phyloP scores from a whole-genome alignment of 306 rosid species.

The Spatholobus suberectus region DNA sequence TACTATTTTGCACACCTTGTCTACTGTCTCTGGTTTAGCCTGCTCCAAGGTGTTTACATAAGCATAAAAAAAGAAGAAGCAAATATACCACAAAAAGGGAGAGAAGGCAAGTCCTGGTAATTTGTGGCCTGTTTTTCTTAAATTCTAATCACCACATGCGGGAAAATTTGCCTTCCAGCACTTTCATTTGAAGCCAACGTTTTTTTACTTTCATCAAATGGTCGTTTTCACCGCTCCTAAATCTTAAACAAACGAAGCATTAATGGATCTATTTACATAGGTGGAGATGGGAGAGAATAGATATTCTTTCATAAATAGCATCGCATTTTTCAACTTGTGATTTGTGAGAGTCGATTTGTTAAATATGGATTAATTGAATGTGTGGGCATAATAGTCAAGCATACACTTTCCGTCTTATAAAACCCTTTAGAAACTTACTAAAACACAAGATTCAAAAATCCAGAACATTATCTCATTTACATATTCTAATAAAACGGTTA shows the following conservation, averaged over 20 bases:
- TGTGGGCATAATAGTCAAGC: neutral
- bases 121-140: neutral
- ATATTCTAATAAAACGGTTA: neutral
- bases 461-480: neutral
- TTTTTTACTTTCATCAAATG: neutral
- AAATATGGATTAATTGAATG: neutral
- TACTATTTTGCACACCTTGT: constrained; percentile 63
- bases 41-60: constrained; percentile 36
- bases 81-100: neutral
- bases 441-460: neutral
- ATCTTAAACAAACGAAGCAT: neutral
- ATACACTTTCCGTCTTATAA: neutral
- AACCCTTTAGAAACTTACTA: neutral
- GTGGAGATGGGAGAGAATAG: neutral
- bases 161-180: neutral
- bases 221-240: neutral
- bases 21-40: constrained; percentile 73
- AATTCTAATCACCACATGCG: neutral
- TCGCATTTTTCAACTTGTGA: neutral
- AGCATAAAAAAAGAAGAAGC: neutral
- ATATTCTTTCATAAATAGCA: neutral
- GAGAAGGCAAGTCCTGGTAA: neutral
- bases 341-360: neutral
- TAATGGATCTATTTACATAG: neutral
- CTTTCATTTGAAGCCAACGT: neutral